Conservation (phyloP, 176 grass and related monocot species). For the Cocos nucifera region DNA sequence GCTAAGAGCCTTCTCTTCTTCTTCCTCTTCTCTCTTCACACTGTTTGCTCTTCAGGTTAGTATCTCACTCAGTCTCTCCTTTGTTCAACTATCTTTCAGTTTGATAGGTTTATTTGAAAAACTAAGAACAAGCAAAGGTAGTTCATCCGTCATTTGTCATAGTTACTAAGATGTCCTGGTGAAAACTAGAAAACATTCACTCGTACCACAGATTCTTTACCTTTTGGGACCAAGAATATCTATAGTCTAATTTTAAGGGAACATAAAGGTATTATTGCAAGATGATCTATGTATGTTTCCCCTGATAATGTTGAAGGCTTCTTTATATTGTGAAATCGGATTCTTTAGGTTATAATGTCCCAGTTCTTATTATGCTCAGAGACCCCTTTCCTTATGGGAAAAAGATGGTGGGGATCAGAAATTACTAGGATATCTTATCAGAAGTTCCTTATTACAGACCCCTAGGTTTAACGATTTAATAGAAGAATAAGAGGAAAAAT, state of each 20-base stretch:
- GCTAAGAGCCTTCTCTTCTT: constrained; percentile 22
- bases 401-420: no score
- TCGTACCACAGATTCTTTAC: background rate
- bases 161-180: background rate
- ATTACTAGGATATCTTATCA: no score
- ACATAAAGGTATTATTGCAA: background rate
- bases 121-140: background rate
- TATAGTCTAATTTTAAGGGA: background rate
- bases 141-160: background rate
- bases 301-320: no score
- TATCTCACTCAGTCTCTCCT: background rate
- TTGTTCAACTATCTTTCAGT: background rate
- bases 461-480: no score
- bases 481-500: no score
- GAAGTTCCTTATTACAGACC: no score
- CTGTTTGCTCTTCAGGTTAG: constrained; percentile 41
- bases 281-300: background rate
- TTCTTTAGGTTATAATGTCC: no score
- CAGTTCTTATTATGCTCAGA: no score
- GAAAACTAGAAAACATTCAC: background rate
- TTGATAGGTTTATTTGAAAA: background rate
- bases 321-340: no score
- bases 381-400: no score
- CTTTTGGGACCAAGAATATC: background rate
- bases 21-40: constrained; percentile 25